Percentiles rank a stretch among this genome's conserved stretches.
Evolutionary conservation across 164 flowering plant genomes (phyloP).

Genomic region (Vitis riparia): DNA sequence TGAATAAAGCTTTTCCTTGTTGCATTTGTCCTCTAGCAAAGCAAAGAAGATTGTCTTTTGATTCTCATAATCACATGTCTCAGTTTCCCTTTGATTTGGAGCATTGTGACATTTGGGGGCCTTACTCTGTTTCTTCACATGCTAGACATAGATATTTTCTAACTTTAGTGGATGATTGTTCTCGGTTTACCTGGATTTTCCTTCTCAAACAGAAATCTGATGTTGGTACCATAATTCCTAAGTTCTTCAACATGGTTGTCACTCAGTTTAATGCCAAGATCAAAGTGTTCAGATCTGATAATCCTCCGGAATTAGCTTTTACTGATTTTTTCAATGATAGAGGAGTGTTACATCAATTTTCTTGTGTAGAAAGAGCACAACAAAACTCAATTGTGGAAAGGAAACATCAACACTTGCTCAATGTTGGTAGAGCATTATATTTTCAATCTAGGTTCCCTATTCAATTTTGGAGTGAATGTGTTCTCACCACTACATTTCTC

Average conservation of each 20-base stretch:
- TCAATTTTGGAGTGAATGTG: not conserved
- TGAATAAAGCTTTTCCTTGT: not conserved
- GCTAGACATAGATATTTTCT: not conserved
- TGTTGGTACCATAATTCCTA: not conserved
- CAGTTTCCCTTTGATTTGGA: not conserved
- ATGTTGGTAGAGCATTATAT: not conserved
- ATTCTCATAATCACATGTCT: conserved; percentile 2
- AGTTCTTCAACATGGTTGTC: not conserved
- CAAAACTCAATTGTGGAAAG: not conserved
- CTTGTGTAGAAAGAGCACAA: not conserved
- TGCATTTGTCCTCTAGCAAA: not conserved
- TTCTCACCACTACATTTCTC: not conserved
- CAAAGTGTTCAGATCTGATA: not conserved
- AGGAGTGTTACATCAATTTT: not conserved
- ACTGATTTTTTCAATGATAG: not conserved
- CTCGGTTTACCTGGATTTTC: conserved; percentile 1
- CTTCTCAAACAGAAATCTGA: not conserved
- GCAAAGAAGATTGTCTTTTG: conserved; percentile 1
- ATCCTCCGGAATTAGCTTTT: not conserved
- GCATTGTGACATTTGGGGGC: conserved; percentile 6
- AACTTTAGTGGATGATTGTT: not conserved
- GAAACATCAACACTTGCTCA: not conserved
- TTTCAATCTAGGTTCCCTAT: not conserved
- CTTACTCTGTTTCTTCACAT: not conserved
- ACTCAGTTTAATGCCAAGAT: conserved; percentile 1